Evolutionary conservation across 495 filamentous ascomycete species (phyloP).

Genomic region (Evernia prunastri): DNA sequence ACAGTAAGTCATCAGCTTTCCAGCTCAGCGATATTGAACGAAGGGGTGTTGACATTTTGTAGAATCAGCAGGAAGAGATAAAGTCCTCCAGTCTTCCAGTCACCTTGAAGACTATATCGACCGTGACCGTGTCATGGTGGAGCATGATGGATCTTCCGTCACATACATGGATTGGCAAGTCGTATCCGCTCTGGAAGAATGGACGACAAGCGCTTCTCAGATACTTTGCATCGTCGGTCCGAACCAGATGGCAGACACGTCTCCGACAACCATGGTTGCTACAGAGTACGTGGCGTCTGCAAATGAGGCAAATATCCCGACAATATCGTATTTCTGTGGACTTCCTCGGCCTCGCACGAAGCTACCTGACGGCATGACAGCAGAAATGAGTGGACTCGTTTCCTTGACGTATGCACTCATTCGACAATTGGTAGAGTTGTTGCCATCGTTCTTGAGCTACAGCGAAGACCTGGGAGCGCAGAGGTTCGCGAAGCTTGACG

Average conservation of each 20-base stretch:
- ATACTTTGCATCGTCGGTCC: conserved; percentile 38
- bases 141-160: conserved; percentile 31
- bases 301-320: conserved; percentile 34
- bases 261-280: conserved; percentile 37
- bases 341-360: conserved; percentile 30
- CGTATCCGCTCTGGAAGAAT: conserved; percentile 35
- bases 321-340: conserved; percentile 41
- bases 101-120: conserved; percentile 42
- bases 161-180: conserved; percentile 33
- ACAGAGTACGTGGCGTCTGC: conserved; percentile 36
- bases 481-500: conserved; percentile 10
- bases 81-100: conserved; percentile 39
- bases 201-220: conserved; percentile 37
- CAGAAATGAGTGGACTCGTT: conserved; percentile 37
- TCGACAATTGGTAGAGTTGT: conserved; percentile 41
- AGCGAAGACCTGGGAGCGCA: neutral
- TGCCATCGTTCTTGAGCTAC: conserved; percentile 35
- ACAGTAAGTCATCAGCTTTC: neutral
- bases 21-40: neutral
- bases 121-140: conserved; percentile 35
- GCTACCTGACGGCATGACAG: conserved; percentile 26
- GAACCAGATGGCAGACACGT: conserved; percentile 28
- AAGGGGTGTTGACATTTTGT: neutral
- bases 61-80: conserved; percentile 26
- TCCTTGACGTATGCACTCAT: conserved; percentile 44